Evolutionary conservation across 2,329 filamentous ascomycete genomes (phyloP).

Genomic region (Sporothrix euskadiensis): DNA sequence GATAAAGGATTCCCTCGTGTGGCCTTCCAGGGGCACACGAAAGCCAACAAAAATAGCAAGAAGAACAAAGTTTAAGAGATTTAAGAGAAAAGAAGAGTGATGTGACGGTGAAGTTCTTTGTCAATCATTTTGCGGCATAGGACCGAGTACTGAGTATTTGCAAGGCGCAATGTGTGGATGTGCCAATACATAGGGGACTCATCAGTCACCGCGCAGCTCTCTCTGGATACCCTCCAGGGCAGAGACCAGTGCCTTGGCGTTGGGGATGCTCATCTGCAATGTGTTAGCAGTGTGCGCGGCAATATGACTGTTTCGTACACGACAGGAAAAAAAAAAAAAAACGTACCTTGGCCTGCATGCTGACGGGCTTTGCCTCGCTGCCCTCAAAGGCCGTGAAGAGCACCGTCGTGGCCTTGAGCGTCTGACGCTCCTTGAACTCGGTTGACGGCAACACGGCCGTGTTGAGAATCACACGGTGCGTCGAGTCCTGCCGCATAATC

Average conservation of each 20-base stretch:
- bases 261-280: slow-evolving; percentile 54
- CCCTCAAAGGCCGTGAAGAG: slow-evolving; percentile 65
- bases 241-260: slow-evolving; percentile 54
- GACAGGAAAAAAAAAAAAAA: background rate
- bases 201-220: slow-evolving; percentile 45
- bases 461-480: slow-evolving; percentile 83
- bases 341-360: slow-evolving; percentile 62
- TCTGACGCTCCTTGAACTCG: slow-evolving; percentile 75
- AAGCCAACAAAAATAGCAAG: background rate
- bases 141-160: background rate
- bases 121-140: background rate
- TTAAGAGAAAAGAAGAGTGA: background rate
- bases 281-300: slow-evolving; percentile 4
- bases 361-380: slow-evolving; percentile 55
- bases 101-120: background rate
- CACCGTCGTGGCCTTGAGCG: slow-evolving; percentile 69
- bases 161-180: background rate
- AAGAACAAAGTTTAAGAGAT: background rate
- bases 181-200: background rate
- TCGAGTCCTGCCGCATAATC: slow-evolving; percentile 89
- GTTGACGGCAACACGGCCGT: slow-evolving; percentile 76
- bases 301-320: background rate
- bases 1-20: background rate
- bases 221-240: slow-evolving; percentile 53
- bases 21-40: background rate